Evolutionary conservation across 164 flowering plant genomes (phyloP), one percentile per base, ranked within the genome.

Genomic region (Nymphaea colorata): DNA sequence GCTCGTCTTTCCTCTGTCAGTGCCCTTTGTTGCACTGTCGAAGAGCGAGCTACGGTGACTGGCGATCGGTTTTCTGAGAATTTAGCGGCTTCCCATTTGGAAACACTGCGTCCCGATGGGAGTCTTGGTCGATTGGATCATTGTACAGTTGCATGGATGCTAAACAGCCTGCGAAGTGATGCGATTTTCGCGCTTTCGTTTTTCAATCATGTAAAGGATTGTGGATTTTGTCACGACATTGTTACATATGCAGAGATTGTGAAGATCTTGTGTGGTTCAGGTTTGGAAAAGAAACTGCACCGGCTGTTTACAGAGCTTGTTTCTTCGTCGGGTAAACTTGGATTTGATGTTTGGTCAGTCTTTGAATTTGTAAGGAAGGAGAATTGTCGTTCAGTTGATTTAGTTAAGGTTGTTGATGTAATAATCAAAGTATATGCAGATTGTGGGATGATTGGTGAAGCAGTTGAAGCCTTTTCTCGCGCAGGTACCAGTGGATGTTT

Each of bases 381-480:
- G 25, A 70, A 70, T 59, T 68, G 74, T 2, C 65, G 44, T 15
- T 65, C 69, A 2, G 61, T 45, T 44, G 42, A 61, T 6, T 68
- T 82, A 67, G 67, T 69, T 42, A 68, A 64, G 67, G 84, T 77
- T 7, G 69, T 76, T 62, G 82, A 80, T 82, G 80, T 68, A 5
- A 70, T 88, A 66, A 67, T 93, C 16, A 90, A 85, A 81, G 80
- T 73, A 42, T 90, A 79, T 81, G 83, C 47, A 53, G 71, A 68
- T 63, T 41, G 66, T 44, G 75, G 75, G 5, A 82, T 82, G 92
- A 87, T 86, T 73, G 85, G 83, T 67, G 88, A 87, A 66, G 94
- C 87, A 8, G 73, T 80, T 44, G 83, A 83, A 67, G 57, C 74
- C 43, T 70, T 87, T 43, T 84, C 84, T 36, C 76, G 65, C 41